Evolutionary conservation across 2,329 filamentous ascomycete genomes (phyloP), one percentile per base, ranked within the genome.

Genomic region (Penicillium sclerotiorum): DNA sequence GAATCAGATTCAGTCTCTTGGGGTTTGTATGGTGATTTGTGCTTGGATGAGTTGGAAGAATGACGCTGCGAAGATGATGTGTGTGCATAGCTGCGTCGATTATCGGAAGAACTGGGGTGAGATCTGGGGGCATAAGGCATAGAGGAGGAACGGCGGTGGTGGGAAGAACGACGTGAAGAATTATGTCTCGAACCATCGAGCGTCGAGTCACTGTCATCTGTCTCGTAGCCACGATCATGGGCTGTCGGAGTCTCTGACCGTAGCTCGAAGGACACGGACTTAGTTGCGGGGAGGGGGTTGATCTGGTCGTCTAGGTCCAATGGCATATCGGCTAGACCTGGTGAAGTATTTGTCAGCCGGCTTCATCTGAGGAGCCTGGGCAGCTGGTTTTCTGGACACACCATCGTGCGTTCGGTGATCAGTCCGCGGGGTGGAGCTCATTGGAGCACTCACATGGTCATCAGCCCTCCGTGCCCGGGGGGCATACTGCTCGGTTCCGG

Each of bases 361-460:
- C 6, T 13, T 8, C 21, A 7, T 48, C 22, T 42, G 12, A 5
- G 18, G 5, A 12, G n/a, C 8, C 2, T n/a, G 17, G n/a, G 25
- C 25, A 11, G 8, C 18, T 12, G 47, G 50, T 56, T 58, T 56
- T 51, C 43, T 53, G 55, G 68, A 77, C 73, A 67, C 73, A 76
- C 73, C 73, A 71, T 73, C 65, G 58, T 64, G 56, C 60, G 58
- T 58, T 59, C 64, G 66, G 60, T 66, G 59, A 62, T 68, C 61
- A 63, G 68, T 64, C 64, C 62, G 61, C 63, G 64, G 56, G 64
- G 60, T 58, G 62, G 61, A 62, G 56, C 62, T 65, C 56, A 57
- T 56, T 58, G 63, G 64, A 67, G 67, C 66, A 77, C 76, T 78
- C 74, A 79, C 76, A 76, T 77, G 78, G 64, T 78, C 75, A 66